Evolutionary conservation across 306 rosid genomes (phyloP).

Genomic region (cucumber (Cucumis sativus)): Cucumber_9930_V3 NC_026661.2:21438001-21438500

Average conservation of each 20-base stretch:
- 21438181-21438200: not conserved
- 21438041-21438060: not conserved
- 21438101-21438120: not conserved
- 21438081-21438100: not conserved
- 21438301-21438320: not conserved
- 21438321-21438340: not conserved
- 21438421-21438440: conserved; percentile 97
- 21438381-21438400: not conserved
- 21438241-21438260: not conserved
- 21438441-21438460: conserved; percentile 99
- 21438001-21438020: not conserved
- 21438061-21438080: not conserved
- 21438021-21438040: not conserved
- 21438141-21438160: not conserved
- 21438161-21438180: not conserved
- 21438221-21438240: not conserved
- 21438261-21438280: not conserved
- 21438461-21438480: conserved; percentile 97
- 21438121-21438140: not conserved
- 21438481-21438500: conserved; percentile 99
- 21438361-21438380: not conserved
- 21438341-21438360: not conserved
- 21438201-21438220: not conserved
- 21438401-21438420: conserved; percentile 94
- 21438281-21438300: not conserved